Percentiles rank a stretch among this genome's conserved stretches.
Evolutionary conservation across 192 early-diverging fungal species (phyloP).

Genomic region (Chytriomyces sp.): DNA sequence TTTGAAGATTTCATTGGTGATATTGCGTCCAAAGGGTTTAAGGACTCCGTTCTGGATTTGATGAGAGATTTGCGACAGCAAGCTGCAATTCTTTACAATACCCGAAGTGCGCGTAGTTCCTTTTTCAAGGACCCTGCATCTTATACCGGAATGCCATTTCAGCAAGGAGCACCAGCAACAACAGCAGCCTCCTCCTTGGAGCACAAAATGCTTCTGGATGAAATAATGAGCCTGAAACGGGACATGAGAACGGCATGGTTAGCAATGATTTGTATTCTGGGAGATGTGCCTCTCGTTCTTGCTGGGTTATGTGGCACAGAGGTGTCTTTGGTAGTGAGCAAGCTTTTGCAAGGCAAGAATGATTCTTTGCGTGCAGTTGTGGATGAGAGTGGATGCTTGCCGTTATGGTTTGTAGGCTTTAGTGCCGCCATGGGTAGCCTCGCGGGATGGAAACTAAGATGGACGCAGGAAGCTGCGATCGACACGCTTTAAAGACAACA

Average conservation of each 20-base stretch:
- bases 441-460: slow-evolving; percentile 7
- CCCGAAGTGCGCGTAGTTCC: not conserved
- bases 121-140: not conserved
- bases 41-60: not conserved
- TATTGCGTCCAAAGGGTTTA: not conserved
- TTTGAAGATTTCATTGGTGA: slow-evolving; percentile 20
- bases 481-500: slow-evolving; percentile 8
- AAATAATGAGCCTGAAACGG: slow-evolving; percentile 11
- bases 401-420: slow-evolving; percentile 3
- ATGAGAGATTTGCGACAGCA: not conserved
- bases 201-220: slow-evolving; percentile 10
- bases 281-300: not conserved
- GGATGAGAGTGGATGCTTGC: not conserved
- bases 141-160: not conserved
- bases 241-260: slow-evolving; percentile 2
- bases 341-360: not conserved
- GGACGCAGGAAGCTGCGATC: not conserved
- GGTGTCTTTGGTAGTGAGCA: not conserved
- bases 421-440: slow-evolving; percentile 5
- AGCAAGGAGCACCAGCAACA: not conserved
- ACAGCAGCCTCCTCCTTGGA: slow-evolving; percentile 2
- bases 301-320: not conserved
- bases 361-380: not conserved
- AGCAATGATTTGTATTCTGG: not conserved
- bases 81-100: not conserved